Percentiles rank a stretch among this genome's conserved stretches.
These are phyloP conservation scores for Poronia punctata DNA, from an alignment of 495 filamentous ascomycete species.

Conservation along the genomic window DNA sequence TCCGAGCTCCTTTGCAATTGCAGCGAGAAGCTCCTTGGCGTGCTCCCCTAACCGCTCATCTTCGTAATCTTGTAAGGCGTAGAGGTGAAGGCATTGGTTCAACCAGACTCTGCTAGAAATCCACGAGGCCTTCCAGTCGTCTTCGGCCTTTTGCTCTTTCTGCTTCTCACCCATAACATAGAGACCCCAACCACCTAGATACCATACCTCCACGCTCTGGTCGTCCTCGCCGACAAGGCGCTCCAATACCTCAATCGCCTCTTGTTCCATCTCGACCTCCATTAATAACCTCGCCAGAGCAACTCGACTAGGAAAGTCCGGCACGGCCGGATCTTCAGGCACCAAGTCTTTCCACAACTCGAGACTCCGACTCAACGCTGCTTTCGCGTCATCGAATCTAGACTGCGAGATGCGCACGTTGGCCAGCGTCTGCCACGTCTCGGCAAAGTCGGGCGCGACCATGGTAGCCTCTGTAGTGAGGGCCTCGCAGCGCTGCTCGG, in stretches of 20 bases:
- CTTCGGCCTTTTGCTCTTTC: conserved; percentile 31
- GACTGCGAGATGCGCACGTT: conserved; percentile 86
- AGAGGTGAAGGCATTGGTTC: conserved; percentile 52
- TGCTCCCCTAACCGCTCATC: conserved; percentile 64
- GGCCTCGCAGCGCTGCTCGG: conserved; percentile 74
- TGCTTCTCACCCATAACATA: conserved; percentile 69
- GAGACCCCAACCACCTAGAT: conserved; percentile 88
- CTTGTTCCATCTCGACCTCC: conserved; percentile 78
- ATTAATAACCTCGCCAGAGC: conserved; percentile 79
- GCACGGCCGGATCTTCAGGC: conserved; percentile 57
- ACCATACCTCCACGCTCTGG: conserved; percentile 90
- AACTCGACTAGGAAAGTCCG: conserved; percentile 76
- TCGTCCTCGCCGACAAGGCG: conserved; percentile 82
- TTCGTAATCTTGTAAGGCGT: conserved; percentile 58
- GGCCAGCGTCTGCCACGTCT: conserved; percentile 88
- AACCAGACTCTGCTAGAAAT: conserved; percentile 56
- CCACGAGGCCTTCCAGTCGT: conserved; percentile 43
- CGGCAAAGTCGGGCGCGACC: conserved; percentile 63
- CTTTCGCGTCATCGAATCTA: conserved; percentile 66
- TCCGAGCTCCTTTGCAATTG: conserved; percentile 50
- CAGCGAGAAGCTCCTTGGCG: conserved; percentile 51
- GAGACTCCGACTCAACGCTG: conserved; percentile 69
- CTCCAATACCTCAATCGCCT: conserved; percentile 79
- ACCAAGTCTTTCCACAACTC: conserved; percentile 70
- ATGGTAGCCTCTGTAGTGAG: conserved; percentile 81